Evolutionary conservation across 1,284 basidiomycete genomes (phyloP).

Genomic region (Inonotus obliquus): DNA sequence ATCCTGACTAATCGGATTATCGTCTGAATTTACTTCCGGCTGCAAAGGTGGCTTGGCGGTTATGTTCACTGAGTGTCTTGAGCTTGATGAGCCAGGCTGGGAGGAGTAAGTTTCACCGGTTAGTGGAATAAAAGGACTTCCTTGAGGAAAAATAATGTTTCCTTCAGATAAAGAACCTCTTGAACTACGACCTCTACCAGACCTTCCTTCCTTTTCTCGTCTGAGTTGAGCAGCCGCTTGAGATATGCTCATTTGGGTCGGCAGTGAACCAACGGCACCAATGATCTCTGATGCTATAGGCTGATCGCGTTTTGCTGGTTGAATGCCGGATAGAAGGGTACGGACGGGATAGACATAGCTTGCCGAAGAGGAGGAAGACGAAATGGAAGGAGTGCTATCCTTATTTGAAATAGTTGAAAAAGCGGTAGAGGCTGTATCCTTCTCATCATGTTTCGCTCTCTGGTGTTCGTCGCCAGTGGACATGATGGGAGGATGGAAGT

Average conservation of each 20-base stretch:
- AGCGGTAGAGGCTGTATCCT: background rate
- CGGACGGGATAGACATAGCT: constrained; percentile 31
- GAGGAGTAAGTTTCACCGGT: background rate
- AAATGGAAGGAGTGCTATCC: background rate
- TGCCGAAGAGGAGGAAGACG: constrained; percentile 1
- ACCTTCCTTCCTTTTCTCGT: background rate
- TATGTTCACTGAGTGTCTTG: background rate
- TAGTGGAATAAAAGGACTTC: background rate
- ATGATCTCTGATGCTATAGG: constrained; percentile 12
- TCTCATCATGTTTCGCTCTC: background rate
- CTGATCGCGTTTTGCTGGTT: constrained; percentile 19
- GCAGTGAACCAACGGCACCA: background rate
- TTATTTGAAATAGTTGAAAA: background rate
- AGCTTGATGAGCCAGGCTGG: background rate
- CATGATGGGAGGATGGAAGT: background rate
- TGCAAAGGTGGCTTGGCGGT: background rate
- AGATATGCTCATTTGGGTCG: background rate
- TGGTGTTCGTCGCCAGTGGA: background rate
- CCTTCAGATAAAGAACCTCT: background rate
- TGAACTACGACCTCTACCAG: background rate
- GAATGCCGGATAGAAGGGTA: constrained; percentile 30
- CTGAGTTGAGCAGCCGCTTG: constrained; percentile 2
- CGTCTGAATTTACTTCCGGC: background rate
- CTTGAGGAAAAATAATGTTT: background rate
- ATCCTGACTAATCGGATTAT: background rate